phyloP scores from a whole-genome alignment of 2,329 filamentous ascomycete genomes.

The Sarocladium strictum region DNA sequence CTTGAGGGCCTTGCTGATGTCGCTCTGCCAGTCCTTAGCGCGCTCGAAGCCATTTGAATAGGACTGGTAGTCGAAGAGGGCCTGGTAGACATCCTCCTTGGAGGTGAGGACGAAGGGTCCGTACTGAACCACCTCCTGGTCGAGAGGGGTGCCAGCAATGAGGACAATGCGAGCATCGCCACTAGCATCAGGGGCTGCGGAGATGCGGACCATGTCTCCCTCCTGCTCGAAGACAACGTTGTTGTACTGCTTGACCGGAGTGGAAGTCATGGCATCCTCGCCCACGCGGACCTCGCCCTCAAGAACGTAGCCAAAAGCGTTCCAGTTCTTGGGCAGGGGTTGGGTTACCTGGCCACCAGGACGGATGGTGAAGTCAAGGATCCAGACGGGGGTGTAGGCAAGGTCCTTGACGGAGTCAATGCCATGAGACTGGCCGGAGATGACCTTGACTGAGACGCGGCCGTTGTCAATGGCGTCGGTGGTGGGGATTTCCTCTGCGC shows the following conservation, averaged over 20 bases:
- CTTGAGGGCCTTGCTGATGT: conserved; percentile 64
- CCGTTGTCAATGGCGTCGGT: conserved; percentile 61
- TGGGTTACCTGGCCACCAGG: conserved; percentile 77
- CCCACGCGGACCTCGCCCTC: conserved; percentile 64
- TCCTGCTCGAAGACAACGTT: conserved; percentile 82
- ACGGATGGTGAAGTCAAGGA: conserved; percentile 74
- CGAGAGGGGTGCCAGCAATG: conserved; percentile 71
- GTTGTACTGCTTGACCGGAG: conserved; percentile 63
- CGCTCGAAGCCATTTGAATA: conserved; percentile 74
- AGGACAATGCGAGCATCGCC: conserved; percentile 58
- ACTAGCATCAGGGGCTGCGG: conserved; percentile 60
- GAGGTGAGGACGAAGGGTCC: conserved; percentile 76
- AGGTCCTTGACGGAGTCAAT: conserved; percentile 84
- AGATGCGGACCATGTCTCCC: conserved; percentile 69
- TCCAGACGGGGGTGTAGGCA: conserved; percentile 96
- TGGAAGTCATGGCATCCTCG: conserved; percentile 41
- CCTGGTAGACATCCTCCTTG: conserved; percentile 68
- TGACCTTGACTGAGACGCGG: conserved; percentile 79
- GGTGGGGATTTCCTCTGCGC: conserved; percentile 69
- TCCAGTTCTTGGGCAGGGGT: conserved; percentile 73
- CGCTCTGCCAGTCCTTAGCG: conserved; percentile 71
- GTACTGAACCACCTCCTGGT: conserved; percentile 78
- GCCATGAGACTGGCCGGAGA: conserved; percentile 77
- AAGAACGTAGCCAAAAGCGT: conserved; percentile 84
- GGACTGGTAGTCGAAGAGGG: conserved; percentile 68